Base-by-base conservation (phyloP, 2,329 filamentous ascomycete genomes). In the Aspergillus chevalieri region DNA sequence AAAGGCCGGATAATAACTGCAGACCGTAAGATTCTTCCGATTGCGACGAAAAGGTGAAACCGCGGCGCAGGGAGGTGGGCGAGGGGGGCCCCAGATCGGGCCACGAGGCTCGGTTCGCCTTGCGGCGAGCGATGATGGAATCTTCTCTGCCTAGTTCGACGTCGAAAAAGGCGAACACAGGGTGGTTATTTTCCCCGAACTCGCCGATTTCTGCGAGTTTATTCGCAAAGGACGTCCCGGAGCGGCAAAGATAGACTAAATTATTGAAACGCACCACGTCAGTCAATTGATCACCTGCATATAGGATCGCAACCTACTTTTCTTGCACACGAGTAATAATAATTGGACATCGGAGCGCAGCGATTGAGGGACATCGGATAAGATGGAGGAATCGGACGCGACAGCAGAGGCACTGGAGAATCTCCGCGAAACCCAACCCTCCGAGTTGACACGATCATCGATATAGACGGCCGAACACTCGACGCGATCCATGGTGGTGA, bases 161-260 rank as follows among this genome's bases (percentile, higher is more conserved):
- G 60, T 80, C 77, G 57, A 81, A 72, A 42, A 81, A 73, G 17
- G 78, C 78, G 45, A 82, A 73, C 5, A 78, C 77, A n/a, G 79
- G 79, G 45, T 72, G 75, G 56, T 73, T 73, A 46, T 77, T 71
- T 48, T 61, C 63, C 34, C 68, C 67, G 26, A 70, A 65, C 47
- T 76, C 74, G 57, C 70, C 75, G 30, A 82, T 63, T 55, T 80
- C 75, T 48, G 74, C 73, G 17, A 82, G 65, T 59, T 78, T 77
- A 14, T 70, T 66, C 54, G 78, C 70, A 57, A 80, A 80, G 17
- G 77, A 74, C 50, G 73, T 69, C 44, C 75, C 78, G 8, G 74
- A 75, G 42, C 72, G 71, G 59, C 78, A 81, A 34, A 81, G 66
- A 56, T 78, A 77, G 47, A 82, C 78, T 80, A 42, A 30, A 30